A percentile compares a stretch with the other conserved stretches of the same genome.
Evolutionary conservation across 169 alveolate species (phyloP).

Genomic region (Plasmodium gaboni): DNA sequence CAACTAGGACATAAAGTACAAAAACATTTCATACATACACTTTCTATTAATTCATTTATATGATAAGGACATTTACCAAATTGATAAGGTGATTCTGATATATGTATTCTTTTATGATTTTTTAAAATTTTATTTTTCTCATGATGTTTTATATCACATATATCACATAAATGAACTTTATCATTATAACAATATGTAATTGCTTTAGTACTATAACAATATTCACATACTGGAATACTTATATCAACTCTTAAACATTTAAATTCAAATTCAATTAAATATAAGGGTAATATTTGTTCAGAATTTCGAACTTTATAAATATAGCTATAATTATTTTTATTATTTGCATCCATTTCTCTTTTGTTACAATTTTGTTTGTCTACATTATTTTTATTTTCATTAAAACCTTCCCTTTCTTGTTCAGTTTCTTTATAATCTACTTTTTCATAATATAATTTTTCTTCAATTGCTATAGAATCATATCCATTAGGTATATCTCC

Average conservation of each 20-base stretch:
- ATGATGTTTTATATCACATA: slow-evolving; percentile 90
- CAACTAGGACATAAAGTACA: slow-evolving; percentile 90
- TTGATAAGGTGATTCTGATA: slow-evolving; percentile 92
- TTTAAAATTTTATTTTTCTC: slow-evolving; percentile 86
- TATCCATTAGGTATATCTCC: slow-evolving; percentile 43
- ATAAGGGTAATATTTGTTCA: slow-evolving; percentile 86
- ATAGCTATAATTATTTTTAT: slow-evolving; percentile 26
- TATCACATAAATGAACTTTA: slow-evolving; percentile 90
- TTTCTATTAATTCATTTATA: slow-evolving; percentile 91
- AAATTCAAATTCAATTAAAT: slow-evolving; percentile 82
- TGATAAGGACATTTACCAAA: slow-evolving; percentile 92
- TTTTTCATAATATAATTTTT: slow-evolving; percentile 16
- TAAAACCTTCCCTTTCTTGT: neutral
- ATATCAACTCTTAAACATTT: slow-evolving; percentile 85
- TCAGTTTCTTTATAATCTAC: neutral
- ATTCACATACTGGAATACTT: slow-evolving; percentile 84
- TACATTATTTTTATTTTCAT: neutral
- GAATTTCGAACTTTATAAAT: slow-evolving; percentile 81
- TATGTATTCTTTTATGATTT: slow-evolving; percentile 89
- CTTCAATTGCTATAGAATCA: slow-evolving; percentile 71
- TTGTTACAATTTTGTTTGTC: neutral
- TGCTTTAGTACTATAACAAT: slow-evolving; percentile 49
- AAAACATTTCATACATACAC: slow-evolving; percentile 91
- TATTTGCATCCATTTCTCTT: neutral
- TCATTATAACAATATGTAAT: slow-evolving; percentile 61